Percentiles rank a stretch among this genome's conserved stretches.
Evolutionary conservation across 73 alveolate genomes (phyloP).

Genomic region (Diophrys sp.): DNA sequence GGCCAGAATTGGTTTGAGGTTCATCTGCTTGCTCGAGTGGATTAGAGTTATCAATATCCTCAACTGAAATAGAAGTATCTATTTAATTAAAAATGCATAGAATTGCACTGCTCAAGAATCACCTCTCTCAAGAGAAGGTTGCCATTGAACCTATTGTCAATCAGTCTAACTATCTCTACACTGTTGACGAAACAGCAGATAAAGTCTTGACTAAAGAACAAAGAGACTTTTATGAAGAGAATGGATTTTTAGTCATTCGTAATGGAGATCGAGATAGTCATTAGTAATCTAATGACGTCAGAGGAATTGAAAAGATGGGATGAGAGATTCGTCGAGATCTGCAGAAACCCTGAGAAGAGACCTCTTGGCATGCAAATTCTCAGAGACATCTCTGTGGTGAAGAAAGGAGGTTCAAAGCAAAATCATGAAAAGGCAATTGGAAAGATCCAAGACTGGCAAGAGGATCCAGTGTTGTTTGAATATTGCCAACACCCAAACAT

Average conservation of each 20-base stretch:
- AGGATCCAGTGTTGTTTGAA: conserved; percentile 23
- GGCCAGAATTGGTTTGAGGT: no score
- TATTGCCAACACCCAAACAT: conserved; percentile 29
- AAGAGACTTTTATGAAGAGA: conserved; percentile 40
- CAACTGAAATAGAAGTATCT: no score
- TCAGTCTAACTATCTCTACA: background rate
- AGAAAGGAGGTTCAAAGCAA: conserved; percentile 27
- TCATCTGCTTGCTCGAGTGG: no score
- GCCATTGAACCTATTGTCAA: no score
- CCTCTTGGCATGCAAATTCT: conserved; percentile 38
- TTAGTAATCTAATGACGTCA: no score
- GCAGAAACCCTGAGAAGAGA: conserved; percentile 30
- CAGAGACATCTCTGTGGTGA: conserved; percentile 37
- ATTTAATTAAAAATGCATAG: no score
- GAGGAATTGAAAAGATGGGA: conserved; percentile 23
- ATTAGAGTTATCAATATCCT: no score
- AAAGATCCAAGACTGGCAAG: conserved; percentile 46
- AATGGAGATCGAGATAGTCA: conserved; percentile 11
- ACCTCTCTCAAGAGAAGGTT: no score
- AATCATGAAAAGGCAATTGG: conserved; percentile 30
- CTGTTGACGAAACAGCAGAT: conserved; percentile 5
- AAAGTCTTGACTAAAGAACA: conserved; percentile 23
- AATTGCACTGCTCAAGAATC: no score
- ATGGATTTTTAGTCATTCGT: conserved; percentile 34
- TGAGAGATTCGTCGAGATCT: conserved; percentile 26